Base-by-base conservation (phyloP, 106 monocot species). In the Dactylorhiza incarnata region DNA sequence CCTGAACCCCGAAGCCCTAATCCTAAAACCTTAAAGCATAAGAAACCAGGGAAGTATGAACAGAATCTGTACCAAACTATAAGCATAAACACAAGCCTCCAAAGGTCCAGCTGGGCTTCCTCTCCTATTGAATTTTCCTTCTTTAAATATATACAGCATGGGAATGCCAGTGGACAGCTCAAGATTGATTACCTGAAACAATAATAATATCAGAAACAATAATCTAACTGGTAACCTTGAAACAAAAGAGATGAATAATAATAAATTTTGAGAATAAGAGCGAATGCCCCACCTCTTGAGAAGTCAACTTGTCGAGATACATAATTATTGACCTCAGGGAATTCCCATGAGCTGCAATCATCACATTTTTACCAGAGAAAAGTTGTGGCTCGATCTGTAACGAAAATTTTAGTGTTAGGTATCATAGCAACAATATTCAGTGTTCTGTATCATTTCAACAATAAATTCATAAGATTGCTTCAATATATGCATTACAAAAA, bases 261-360 rank as follows among this genome's bases (percentile, higher is more conserved):
- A 48, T 13, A 9, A 72, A 16, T 48, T 43, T 22, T 11, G n/a
- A 10, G 14, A 46, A 76, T 14, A 71, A 65, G 7, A 48, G 71
- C 45, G 5, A 25, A 10, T 20, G 49, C 44, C 37, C 62, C 47
- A 95, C 95, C 95, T 95, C 90, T 50, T 96, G 84, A 81, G 93
- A 89, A 79, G 95, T 90, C 81, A 96, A 80, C 74, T 91, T 82
- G 78, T 96, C 95, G 29, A 96, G 90, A 75, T 96, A 93, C 95
- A 96, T 96, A 63, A 96, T 96, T 69, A 96, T 93, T 46, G 95
- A 96, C 56, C 95, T 86, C 45, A 96, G 79, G 49, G 95, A 96
- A 70, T 96, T 96, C 26, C 93, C 95, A 87, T 96, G 95, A 24
- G 95, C 95, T 73, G 95, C 93, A 81, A 96, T 96, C 95, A 93